Base-by-base conservation (phyloP, 257 asterid genomes). In the Penstemon eatonii region DNA sequence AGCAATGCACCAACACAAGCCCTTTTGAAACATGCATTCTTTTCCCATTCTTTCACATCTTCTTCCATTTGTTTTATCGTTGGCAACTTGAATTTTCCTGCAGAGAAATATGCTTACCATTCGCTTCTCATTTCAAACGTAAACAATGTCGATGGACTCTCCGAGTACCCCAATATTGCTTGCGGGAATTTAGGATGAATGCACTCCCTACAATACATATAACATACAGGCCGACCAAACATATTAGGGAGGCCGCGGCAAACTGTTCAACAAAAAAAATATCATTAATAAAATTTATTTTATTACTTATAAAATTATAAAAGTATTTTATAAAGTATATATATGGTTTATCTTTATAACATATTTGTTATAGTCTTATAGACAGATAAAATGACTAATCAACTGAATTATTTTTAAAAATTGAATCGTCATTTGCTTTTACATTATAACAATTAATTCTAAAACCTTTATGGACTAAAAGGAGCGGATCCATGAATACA, bases 151-250 rank as follows among this genome's bases (percentile, higher is more conserved):
- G 89, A 70, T 0, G 87, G 89, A 68, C 87, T 80, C 82, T 83
- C 89, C 0, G 86, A 78, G 40, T 85, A 87, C 3, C 91, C 91
- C 5, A 85, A 65, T 60, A 87, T 81, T 33, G 89, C 89, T 60
- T 83, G 84, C 40, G 91, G 91, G 9, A 85, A 81, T 43, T 78
- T 66, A 0, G 91, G 91, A 72, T 81, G 87, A 40, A 87, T 81
- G 82, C 95, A 87, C 42, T 83, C 90, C 78, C 87, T 79, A 72
- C 45, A 60, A 65, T 9, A 0, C 7, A 13, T 25, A 25, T 25
- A 25, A 25, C 33, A 25, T 25, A 25, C 33, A 25, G 33, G 33
- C 1, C 33, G 33, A 2, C 33, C 33, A 1, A 1, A 25, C 33
- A 25, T 25, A 25, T 25, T 25, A 25, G 33, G 33, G 33, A 2